Conservation (phyloP, 2,329 filamentous ascomycete genomes). For the Lasiodiplodia sp. region DNA sequence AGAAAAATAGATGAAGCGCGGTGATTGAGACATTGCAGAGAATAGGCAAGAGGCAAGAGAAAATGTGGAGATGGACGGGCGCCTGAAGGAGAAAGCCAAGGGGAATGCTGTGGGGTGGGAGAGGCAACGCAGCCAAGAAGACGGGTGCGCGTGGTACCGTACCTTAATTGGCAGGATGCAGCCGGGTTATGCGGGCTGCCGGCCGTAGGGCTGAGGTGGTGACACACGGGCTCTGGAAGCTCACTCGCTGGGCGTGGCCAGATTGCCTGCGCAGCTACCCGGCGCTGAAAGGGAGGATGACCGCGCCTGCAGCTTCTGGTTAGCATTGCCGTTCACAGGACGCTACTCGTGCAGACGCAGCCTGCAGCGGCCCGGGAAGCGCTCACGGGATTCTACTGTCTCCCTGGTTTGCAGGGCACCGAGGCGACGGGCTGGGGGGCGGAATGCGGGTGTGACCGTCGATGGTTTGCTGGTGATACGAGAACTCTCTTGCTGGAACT, state of each 20-base stretch:
- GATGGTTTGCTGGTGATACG: conserved; percentile 10
- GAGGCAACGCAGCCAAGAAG: conserved; percentile 10
- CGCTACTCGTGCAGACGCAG: background rate
- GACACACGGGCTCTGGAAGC: background rate
- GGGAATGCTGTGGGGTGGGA: conserved; percentile 11
- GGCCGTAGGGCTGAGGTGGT: conserved; percentile 21
- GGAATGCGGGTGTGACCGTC: conserved; percentile 20
- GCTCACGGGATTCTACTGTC: background rate
- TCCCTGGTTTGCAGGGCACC: conserved; percentile 1
- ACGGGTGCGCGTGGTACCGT: conserved; percentile 5
- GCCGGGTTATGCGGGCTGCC: conserved; percentile 11
- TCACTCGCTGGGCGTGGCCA: background rate
- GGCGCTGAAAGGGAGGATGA: conserved; percentile 9
- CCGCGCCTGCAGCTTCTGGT: conserved; percentile 9
- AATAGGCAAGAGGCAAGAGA: conserved; percentile 13
- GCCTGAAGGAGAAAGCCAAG: background rate
- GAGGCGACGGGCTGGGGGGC: conserved; percentile 19
- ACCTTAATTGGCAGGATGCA: conserved; percentile 10
- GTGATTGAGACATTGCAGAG: conserved; percentile 2
- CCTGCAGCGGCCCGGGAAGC: background rate
- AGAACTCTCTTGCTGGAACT: conserved; percentile 8
- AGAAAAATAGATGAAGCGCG: conserved; percentile 8
- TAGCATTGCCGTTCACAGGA: conserved; percentile 3
- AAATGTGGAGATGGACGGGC: conserved; percentile 13
- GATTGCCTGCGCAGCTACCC: conserved; percentile 8